Evolutionary conservation across 148 eudicot species (phyloP).

Genomic region (Vaccinium darrowii): DNA sequence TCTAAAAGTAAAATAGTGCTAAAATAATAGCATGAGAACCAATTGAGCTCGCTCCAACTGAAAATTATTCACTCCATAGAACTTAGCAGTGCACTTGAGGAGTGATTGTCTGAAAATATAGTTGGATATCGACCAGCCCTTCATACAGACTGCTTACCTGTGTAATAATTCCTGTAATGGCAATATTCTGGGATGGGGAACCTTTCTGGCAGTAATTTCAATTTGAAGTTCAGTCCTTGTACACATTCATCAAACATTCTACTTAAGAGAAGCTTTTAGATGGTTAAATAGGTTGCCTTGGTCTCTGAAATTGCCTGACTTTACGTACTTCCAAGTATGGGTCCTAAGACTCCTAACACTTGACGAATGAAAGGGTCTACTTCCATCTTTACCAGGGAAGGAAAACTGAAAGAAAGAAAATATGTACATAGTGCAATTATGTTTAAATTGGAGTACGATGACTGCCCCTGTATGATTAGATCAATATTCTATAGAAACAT

Average conservation of each 20-base stretch:
- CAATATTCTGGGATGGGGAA: not conserved
- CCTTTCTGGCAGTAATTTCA: not conserved
- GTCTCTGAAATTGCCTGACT: not conserved
- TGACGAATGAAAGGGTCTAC: not conserved
- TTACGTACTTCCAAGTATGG: not conserved
- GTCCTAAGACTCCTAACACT: not conserved
- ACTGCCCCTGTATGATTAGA: not conserved
- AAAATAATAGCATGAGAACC: no score
- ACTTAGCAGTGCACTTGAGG: not conserved
- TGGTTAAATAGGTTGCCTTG: not conserved
- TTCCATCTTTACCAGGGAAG: not conserved
- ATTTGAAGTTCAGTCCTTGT: not conserved
- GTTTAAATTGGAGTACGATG: not conserved
- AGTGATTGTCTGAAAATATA: not conserved
- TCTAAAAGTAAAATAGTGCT: no score
- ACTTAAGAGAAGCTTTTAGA: not conserved
- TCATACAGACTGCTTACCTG: not conserved
- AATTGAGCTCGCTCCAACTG: not conserved
- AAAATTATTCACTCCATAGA: not conserved
- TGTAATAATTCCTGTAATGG: not conserved
- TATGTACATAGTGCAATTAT: not conserved
- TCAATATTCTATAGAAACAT: not conserved
- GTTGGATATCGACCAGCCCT: not conserved
- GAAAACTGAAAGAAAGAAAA: not conserved
- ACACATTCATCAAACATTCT: no score